Conservation (phyloP, 495 filamentous ascomycete species). For the Rhypophila decipiens region DNA sequence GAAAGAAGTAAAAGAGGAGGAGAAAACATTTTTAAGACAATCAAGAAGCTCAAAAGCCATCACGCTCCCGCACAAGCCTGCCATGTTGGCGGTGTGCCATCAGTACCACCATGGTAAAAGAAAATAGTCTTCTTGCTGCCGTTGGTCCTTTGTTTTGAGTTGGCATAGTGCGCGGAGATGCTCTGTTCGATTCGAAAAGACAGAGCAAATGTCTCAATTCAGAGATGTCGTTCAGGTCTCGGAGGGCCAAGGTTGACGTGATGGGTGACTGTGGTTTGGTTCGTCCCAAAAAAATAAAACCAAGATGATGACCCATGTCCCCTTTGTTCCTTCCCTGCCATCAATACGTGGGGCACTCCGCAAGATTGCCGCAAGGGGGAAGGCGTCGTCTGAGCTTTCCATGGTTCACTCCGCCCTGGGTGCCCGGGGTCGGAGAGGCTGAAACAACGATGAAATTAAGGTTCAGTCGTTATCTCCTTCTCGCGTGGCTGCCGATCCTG, state of each 20-base stretch:
- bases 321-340: background rate
- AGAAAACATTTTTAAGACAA: too few species aligned
- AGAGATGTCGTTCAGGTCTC: too few species aligned
- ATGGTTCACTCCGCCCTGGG: background rate
- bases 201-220: too few species aligned
- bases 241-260: too few species aligned
- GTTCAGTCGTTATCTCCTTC: slow-evolving; percentile 29
- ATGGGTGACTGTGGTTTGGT: too few species aligned
- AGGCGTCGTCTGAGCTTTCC: slow-evolving; percentile 1
- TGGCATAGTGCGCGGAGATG: too few species aligned
- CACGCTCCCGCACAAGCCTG: too few species aligned
- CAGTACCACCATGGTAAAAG: background rate
- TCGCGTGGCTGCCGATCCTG: slow-evolving; percentile 31
- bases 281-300: too few species aligned
- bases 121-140: background rate
- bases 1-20: background rate
- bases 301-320: background rate
- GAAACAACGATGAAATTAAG: slow-evolving; percentile 34
- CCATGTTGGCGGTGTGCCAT: background rate
- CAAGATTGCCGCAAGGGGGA: slow-evolving; percentile 10
- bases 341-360: background rate
- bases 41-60: too few species aligned
- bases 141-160: too few species aligned
- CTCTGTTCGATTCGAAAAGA: too few species aligned
- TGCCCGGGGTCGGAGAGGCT: slow-evolving; percentile 18